These are phyloP conservation scores for Candida albicans DNA, from an alignment of 1,139 yeast species.

Conservation along the genomic window DNA sequence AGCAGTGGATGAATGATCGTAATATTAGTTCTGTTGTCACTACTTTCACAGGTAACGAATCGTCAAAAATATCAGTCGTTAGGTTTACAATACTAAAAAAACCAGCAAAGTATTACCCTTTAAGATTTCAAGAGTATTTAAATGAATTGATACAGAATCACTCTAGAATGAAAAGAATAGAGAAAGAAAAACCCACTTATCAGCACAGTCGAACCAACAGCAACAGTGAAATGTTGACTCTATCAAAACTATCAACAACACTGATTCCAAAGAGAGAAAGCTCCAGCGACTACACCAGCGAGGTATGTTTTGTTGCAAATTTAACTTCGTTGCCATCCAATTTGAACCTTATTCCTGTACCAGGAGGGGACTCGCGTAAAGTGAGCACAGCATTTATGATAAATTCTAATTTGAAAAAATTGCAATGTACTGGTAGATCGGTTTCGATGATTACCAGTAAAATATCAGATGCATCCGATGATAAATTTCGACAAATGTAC, in stretches of 20 bases:
- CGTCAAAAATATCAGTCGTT: conserved; percentile 60
- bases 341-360: conserved; percentile 67
- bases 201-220: conserved; percentile 9
- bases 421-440: conserved; percentile 85
- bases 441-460: conserved; percentile 60
- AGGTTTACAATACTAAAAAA: conserved; percentile 59
- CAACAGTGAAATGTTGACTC: conserved; percentile 9
- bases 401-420: conserved; percentile 72
- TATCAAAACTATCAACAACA: conserved; percentile 7
- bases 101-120: conserved; percentile 59
- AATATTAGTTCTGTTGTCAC: conserved; percentile 67
- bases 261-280: conserved; percentile 4
- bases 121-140: conserved; percentile 56
- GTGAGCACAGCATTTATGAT: conserved; percentile 61
- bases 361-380: conserved; percentile 57
- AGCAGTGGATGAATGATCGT: conserved; percentile 87
- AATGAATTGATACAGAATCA: conserved; percentile 62
- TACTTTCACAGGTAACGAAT: conserved; percentile 79
- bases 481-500: conserved; percentile 79
- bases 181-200: conserved; percentile 14
- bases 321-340: conserved; percentile 77
- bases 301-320: conserved; percentile 73
- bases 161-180: conserved; percentile 48
- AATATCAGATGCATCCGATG: conserved; percentile 77
- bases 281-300: conserved; percentile 17